Base-by-base conservation (phyloP, 192 early-diverging fungal genomes). In the Backusella luteola region DNA sequence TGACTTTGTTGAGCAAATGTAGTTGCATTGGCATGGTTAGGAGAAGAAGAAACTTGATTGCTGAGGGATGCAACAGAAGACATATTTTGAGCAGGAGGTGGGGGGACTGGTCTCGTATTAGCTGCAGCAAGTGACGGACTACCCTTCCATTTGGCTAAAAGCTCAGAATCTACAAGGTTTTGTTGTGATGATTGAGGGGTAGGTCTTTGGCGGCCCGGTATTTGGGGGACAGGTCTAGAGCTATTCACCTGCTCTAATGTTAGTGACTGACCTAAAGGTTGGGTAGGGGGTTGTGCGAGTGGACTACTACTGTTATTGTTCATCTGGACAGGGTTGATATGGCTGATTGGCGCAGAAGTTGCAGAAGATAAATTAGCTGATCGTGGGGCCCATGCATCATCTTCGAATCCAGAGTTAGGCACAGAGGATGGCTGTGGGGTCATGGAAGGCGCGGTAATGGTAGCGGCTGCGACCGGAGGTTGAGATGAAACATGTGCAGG, bases 381-480 rank as follows among this genome's bases (percentile, higher is more conserved):
- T 21, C 84, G 81, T 12, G 81, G 77, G 34, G 81, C 79, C 89
- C 89, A 90, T 1, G 87, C 89, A 79, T 90, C 87, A 73, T 90
- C 86, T 23, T 88, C 84, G 69, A 88, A 88, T 1, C 81, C 86
- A 71, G 70, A 36, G 72, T 35, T 41, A 29, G 68, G 29, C 6
- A 52, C 19, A 70, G 73, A 39, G 11, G 38, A 39, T 3, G 38
- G 12, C 15, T 44, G 42, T 17, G 42, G 15, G 14, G 42, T 19
- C 15, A 44, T 66, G 17, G 29, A 53, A 34, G 73, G 53, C 0
- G 69, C 17, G 44, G 78, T 34, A 21, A 66, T 19, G 41, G 66
- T 44, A n/a, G 42, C 34, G 19, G 46, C 15, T 39, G 67, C 1
- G 8, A 42, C 9, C 4, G 77, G 67, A 23, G 72, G 34, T 6